Conservation (phyloP, 2,329 filamentous ascomycete species). For the Knoxdaviesia capensis region DNA sequence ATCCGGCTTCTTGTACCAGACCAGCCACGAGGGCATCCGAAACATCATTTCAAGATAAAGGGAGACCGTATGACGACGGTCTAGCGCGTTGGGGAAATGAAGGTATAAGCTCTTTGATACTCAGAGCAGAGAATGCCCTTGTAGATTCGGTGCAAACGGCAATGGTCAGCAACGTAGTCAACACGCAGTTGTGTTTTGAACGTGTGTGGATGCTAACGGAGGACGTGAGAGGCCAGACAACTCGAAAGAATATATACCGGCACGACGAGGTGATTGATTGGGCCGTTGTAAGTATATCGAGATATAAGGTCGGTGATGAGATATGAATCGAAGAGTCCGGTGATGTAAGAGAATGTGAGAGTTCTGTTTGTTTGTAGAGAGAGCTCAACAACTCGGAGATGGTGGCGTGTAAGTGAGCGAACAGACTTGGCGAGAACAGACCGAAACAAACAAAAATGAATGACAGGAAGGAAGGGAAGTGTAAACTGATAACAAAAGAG, state of each 20-base stretch:
- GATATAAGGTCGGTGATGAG: too few relatives aligned
- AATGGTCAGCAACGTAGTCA: neutral
- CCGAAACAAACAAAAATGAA: neutral
- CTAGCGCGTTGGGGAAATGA: neutral
- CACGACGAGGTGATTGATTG: neutral
- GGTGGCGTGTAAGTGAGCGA: neutral
- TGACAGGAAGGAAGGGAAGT: neutral
- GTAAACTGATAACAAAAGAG: neutral
- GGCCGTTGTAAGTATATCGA: neutral
- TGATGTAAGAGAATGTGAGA: too few relatives aligned
- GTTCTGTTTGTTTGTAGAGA: too few relatives aligned
- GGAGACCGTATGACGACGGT: neutral
- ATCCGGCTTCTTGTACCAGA: constrained; percentile 28
- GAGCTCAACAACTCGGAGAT: too few relatives aligned
- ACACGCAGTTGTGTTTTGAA: neutral
- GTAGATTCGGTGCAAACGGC: neutral
- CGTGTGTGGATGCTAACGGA: neutral
- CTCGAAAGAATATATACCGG: neutral
- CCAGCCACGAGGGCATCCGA: constrained; percentile 14
- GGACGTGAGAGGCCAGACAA: neutral
- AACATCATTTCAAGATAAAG: constrained; percentile 5
- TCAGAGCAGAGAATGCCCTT: neutral
- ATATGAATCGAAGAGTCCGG: too few relatives aligned
- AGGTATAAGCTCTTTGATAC: neutral
- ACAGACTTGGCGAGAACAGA: neutral